A percentile compares a stretch with the other conserved stretches of the same genome.
Evolutionary conservation across 2,329 filamentous ascomycete species (phyloP).

Genomic region (Domatiomyces globalis): DNA sequence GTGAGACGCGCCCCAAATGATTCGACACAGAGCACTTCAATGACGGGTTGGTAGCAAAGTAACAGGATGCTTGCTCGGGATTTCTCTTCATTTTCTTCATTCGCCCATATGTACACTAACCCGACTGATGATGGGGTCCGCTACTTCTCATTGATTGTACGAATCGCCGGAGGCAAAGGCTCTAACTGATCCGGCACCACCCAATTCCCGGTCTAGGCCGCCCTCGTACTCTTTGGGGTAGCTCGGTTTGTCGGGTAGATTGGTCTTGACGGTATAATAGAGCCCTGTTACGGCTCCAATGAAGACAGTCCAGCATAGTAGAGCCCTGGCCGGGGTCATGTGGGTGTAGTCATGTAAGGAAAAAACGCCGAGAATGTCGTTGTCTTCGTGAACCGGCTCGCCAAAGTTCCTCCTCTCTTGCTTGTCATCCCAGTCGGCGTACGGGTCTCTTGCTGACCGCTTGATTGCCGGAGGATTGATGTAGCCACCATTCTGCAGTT

Average conservation of each 20-base stretch:
- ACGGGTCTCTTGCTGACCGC: constrained; percentile 81
- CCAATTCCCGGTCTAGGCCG: constrained; percentile 61
- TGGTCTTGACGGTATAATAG: constrained; percentile 51
- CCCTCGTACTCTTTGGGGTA: constrained; percentile 54
- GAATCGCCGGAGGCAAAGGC: constrained; percentile 20
- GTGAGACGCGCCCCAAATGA: too few species aligned
- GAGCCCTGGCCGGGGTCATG: constrained; percentile 55
- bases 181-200: constrained; percentile 51
- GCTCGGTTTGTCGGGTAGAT: constrained; percentile 58
- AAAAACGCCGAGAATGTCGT: constrained; percentile 84
- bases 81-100: constrained; percentile 4
- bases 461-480: constrained; percentile 49
- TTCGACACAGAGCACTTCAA: not conserved
- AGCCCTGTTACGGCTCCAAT: constrained; percentile 49
- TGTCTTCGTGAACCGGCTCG: constrained; percentile 91
- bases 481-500: constrained; percentile 32
- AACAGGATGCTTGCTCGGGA: not conserved
- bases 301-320: constrained; percentile 55
- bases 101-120: not conserved
- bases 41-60: not conserved
- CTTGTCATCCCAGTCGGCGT: constrained; percentile 92
- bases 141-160: constrained; percentile 23
- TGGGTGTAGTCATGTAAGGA: constrained; percentile 81
- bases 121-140: not conserved
- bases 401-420: constrained; percentile 95